These are phyloP conservation scores for Pyrenochaeta sp. DNA, from an alignment of 2,329 filamentous ascomycete species.

Conservation along the genomic window DNA sequence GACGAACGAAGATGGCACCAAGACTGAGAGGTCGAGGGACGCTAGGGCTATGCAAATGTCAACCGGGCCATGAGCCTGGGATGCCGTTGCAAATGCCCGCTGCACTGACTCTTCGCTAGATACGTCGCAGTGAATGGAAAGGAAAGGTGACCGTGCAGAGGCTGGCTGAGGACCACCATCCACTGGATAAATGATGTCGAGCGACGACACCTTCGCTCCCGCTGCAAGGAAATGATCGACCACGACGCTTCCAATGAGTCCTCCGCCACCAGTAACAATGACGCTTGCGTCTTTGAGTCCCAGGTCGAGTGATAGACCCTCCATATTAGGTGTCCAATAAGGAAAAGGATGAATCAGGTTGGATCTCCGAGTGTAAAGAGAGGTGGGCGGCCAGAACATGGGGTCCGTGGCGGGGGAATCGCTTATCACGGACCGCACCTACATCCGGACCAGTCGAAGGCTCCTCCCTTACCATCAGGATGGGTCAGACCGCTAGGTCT, in stretches of 20 bases:
- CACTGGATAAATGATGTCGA: conserved; percentile 39
- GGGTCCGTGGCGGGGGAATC: background rate
- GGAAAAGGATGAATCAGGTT: background rate
- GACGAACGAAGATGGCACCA: conserved; percentile 49
- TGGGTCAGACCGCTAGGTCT: background rate
- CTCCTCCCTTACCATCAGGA: background rate
- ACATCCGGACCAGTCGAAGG: background rate
- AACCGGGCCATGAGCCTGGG: conserved; percentile 47
- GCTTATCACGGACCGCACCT: background rate
- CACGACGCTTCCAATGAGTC: conserved; percentile 52
- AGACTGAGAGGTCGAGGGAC: conserved; percentile 54
- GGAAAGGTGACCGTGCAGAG: conserved; percentile 5
- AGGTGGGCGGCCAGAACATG: background rate
- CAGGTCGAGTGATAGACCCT: conserved; percentile 35
- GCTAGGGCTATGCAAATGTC: conserved; percentile 56
- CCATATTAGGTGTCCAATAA: conserved; percentile 8
- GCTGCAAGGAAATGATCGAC: conserved; percentile 54
- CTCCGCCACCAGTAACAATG: conserved; percentile 53
- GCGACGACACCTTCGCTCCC: conserved; percentile 52
- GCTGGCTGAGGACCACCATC: conserved; percentile 1
- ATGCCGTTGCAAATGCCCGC: conserved; percentile 46
- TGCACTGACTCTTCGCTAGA: conserved; percentile 45
- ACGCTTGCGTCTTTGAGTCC: conserved; percentile 51
- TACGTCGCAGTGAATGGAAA: conserved; percentile 46
- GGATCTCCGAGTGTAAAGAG: background rate